Percentiles rank a stretch among this genome's conserved stretches.
These are phyloP conservation scores for Pleurotus tuber-regium DNA, from an alignment of 768 basidiomycete genomes.

Conservation along the genomic window DNA sequence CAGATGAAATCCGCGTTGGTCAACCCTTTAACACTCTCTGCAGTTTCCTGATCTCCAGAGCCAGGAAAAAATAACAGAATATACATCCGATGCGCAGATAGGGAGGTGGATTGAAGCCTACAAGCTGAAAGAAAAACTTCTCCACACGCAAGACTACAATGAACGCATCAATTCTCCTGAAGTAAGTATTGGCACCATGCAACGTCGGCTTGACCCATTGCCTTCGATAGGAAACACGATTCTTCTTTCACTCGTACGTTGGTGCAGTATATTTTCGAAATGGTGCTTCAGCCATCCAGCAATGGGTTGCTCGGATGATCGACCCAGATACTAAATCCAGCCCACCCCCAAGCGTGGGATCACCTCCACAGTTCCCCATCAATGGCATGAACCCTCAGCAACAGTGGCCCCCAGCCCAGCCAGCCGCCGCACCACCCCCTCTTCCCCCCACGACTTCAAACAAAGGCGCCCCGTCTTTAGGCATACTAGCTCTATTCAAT, in stretches of 20 bases:
- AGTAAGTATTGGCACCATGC: constrained; percentile 21
- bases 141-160: constrained; percentile 38
- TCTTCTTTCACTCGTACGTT: constrained; percentile 59
- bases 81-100: constrained; percentile 38
- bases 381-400: neutral
- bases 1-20: constrained; percentile 43
- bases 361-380: constrained; percentile 12
- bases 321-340: constrained; percentile 35
- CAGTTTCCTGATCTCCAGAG: neutral
- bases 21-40: neutral
- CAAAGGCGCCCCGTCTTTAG: constrained; percentile 14
- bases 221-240: constrained; percentile 46
- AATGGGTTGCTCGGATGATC: constrained; percentile 59
- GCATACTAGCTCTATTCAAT: constrained; percentile 7
- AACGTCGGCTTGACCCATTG: neutral
- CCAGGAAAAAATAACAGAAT: constrained; percentile 25
- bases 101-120: constrained; percentile 50
- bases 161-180: constrained; percentile 33
- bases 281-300: constrained; percentile 45
- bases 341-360: constrained; percentile 18
- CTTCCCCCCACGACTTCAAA: neutral
- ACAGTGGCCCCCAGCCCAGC: neutral
- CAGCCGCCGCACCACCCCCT: constrained; percentile 9
- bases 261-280: constrained; percentile 64
- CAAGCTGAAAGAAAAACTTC: constrained; percentile 50